Base-by-base conservation (phyloP, 345 rosid species). In the Salix exigua region DNA sequence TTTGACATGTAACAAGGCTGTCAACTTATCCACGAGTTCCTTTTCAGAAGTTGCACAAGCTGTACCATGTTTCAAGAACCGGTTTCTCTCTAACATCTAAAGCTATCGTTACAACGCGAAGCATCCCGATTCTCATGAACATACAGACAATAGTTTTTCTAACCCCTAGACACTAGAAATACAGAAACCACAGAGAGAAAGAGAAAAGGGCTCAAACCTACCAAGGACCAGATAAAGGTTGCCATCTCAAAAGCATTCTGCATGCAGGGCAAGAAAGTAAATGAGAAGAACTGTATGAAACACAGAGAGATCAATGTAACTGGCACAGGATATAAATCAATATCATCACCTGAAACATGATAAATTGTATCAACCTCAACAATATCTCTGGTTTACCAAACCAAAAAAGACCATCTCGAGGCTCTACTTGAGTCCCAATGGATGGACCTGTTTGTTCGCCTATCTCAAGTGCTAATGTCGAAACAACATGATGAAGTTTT, bases 171-270 rank as follows among this genome's bases (percentile, higher is more conserved):
- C 50, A 13, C 17, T 12, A 12, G 17, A 46, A 46, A 46, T 46
- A 46, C 18, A 13, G 50, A 46, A 46, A 1, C 50, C 50, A 46
- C 17, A 46, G 50, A 46, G 14, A 44, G 50, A 42, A 42, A 3
- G 50, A 46, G 50, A 46, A 46, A 46, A 14, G 50, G 50, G 55
- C 23, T 17, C 55, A 26, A 14, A 64, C 89, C 87, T 90, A 95
- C 97, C 92, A 91, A 87, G 76, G 97, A 89, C 99, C 99, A 95
- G 71, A 92, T 83, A 76, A 92, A 92, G 65, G 96, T 95, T 63
- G 97, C 97, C 99, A 95, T 95, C 86, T 92, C 97, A 21, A 95
- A 95, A 37, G 97, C 97, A 88, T 95, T 95, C 99, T 95, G 86
- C 86, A 85, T 65, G 30, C 42, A 76, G 64, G 30, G 4, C n/a